Conservation (phyloP, 1,284 basidiomycete genomes). For the Malassezia obtusa region DNA sequence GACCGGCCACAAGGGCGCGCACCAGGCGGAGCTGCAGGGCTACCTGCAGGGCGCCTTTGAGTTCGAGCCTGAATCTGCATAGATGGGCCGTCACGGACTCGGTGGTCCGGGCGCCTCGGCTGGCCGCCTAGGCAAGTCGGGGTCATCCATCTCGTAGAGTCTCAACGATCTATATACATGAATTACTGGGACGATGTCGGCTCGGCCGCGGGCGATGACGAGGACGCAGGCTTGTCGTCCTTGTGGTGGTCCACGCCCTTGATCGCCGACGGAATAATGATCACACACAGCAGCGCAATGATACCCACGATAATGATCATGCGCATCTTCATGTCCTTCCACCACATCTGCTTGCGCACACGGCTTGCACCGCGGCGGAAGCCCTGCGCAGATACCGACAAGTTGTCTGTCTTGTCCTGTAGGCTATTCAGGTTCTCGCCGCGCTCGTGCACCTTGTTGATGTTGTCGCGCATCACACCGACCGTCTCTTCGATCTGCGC, state of each 20-base stretch:
- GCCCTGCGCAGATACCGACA: slow-evolving; percentile 96
- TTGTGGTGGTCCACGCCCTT: slow-evolving; percentile 1
- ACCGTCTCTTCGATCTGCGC: slow-evolving; percentile 46
- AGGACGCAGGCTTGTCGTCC: slow-evolving; percentile 4
- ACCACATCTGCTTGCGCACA: slow-evolving; percentile 81
- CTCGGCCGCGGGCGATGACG: background rate
- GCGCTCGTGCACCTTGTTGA: slow-evolving; percentile 71
- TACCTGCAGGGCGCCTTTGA: slow-evolving; percentile 39
- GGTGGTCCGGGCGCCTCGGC: too few species aligned
- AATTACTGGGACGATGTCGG: too few species aligned
- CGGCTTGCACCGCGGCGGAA: slow-evolving; percentile 94
- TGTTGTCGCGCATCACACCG: slow-evolving; percentile 95
- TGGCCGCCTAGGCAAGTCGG: too few species aligned
- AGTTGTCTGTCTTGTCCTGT: slow-evolving; percentile 96
- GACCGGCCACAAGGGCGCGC: slow-evolving; percentile 69
- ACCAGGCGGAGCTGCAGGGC: slow-evolving; percentile 41
- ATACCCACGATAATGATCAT: slow-evolving; percentile 37
- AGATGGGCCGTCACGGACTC: too few species aligned
- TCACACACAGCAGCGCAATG: slow-evolving; percentile 43
- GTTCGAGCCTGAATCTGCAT: slow-evolving; percentile 12
- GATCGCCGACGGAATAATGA: slow-evolving; percentile 28
- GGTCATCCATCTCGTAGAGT: too few species aligned
- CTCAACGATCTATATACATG: background rate
- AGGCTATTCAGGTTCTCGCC: slow-evolving; percentile 86
- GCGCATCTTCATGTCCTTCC: slow-evolving; percentile 39